These are phyloP conservation scores for Cladosporium velox DNA, from an alignment of 2,329 filamentous ascomycete species.

Conservation along the genomic window DNA sequence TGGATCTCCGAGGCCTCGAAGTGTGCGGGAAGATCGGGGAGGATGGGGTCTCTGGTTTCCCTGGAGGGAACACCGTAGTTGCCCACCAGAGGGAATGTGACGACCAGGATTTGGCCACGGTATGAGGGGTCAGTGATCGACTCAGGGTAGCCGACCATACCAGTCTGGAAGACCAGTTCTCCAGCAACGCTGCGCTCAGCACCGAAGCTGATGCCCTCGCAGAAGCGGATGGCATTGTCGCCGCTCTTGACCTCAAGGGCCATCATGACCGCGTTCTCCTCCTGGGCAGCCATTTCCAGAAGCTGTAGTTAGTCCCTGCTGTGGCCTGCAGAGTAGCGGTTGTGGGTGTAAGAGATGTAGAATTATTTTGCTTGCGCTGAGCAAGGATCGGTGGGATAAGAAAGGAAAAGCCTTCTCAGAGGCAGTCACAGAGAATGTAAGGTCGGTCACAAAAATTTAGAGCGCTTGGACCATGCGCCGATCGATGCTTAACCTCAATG, in stretches of 20 bases:
- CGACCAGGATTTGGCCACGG: conserved; percentile 89
- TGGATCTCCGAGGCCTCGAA: conserved; percentile 94
- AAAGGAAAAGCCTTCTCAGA: conserved; percentile 15
- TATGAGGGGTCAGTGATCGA: conserved; percentile 86
- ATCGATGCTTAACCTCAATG: neutral
- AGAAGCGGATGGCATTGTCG: conserved; percentile 59
- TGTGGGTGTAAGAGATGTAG: conserved; percentile 3
- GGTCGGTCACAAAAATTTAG: conserved; percentile 16
- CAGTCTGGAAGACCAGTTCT: conserved; percentile 98
- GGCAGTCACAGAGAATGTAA: conserved; percentile 9
- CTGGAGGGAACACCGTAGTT: conserved; percentile 96
- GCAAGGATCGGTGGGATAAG: conserved; percentile 19
- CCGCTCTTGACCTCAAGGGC: conserved; percentile 93
- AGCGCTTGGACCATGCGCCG: neutral
- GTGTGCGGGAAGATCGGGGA: conserved; percentile 83
- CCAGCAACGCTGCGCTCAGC: conserved; percentile 91
- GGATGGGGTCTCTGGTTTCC: conserved; percentile 78
- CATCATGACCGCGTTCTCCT: conserved; percentile 46
- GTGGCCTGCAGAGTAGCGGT: conserved; percentile 17
- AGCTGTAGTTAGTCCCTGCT: conserved; percentile 17
- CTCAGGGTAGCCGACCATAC: conserved; percentile 98
- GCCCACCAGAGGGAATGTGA: conserved; percentile 92
- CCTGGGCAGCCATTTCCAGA: conserved; percentile 24
- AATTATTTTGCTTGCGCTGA: conserved; percentile 10
- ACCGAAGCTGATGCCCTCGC: conserved; percentile 95